Percentiles rank a stretch among this genome's conserved stretches.
Evolutionary conservation across 257 asterid genomes (phyloP).

Genomic region (Rehmannia glutinosa): DNA sequence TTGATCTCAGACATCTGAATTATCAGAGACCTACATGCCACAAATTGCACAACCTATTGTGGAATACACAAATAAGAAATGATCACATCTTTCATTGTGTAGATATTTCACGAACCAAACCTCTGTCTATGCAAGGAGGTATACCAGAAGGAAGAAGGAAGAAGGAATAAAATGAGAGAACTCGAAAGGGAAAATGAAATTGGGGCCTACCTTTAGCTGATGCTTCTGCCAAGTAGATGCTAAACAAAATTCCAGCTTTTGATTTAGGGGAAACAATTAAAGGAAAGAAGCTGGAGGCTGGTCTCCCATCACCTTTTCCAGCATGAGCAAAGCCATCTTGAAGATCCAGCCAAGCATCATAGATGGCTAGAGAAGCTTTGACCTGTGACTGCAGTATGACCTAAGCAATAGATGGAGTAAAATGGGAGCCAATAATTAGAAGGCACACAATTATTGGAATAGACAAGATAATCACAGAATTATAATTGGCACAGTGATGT

Average conservation of each 20-base stretch:
- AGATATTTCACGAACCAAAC: conserved; percentile 4
- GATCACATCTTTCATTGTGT: conserved; percentile 2
- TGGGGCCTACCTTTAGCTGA: conserved; percentile 40
- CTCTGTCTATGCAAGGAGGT: conserved; percentile 1
- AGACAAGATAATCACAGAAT: not conserved
- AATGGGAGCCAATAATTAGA: conserved; percentile 14
- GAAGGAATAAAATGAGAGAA: not conserved
- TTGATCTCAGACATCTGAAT: not conserved
- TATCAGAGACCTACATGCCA: not conserved
- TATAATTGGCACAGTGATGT: not conserved
- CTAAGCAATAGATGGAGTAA: conserved; percentile 32
- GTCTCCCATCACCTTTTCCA: conserved; percentile 67
- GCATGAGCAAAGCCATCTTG: conserved; percentile 89
- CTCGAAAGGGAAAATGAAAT: not conserved
- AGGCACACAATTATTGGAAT: not conserved
- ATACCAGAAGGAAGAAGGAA: not conserved
- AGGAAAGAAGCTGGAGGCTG: conserved; percentile 76
- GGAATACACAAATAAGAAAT: not conserved
- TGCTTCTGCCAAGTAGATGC: conserved; percentile 53
- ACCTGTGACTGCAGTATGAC: conserved; percentile 93
- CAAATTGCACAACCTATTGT: not conserved
- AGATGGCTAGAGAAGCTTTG: conserved; percentile 74
- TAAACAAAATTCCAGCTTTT: conserved; percentile 79
- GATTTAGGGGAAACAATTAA: conserved; percentile 74
- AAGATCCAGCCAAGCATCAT: conserved; percentile 93